A percentile compares a stretch with the other conserved stretches of the same genome.
phyloP scores from a whole-genome alignment of 2,329 filamentous ascomycete species.

The Chaetomium sp. region DNA sequence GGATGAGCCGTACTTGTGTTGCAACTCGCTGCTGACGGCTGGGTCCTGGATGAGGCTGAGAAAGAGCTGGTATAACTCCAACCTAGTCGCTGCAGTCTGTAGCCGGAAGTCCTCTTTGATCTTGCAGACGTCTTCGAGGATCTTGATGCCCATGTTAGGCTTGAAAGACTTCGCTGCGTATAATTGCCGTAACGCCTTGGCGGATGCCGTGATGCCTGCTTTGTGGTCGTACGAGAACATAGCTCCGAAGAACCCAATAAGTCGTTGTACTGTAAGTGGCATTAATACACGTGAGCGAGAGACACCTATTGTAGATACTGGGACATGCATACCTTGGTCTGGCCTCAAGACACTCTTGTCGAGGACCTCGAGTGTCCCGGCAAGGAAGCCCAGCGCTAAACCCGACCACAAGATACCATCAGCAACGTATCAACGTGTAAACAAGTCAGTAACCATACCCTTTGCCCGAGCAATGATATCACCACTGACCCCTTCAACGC shows the following conservation, averaged over 20 bases:
- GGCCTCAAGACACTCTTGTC: conserved; percentile 39
- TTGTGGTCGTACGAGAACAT: conserved; percentile 55
- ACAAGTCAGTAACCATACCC: conserved; percentile 28
- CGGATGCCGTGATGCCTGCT: conserved; percentile 50
- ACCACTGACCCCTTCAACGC: conserved; percentile 37
- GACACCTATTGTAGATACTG: neutral
- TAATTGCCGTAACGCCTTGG: conserved; percentile 46
- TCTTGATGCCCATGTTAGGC: conserved; percentile 40
- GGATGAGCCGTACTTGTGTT: conserved; percentile 37
- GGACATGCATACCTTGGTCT: conserved; percentile 39
- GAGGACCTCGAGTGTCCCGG: conserved; percentile 45
- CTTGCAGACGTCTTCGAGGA: conserved; percentile 43
- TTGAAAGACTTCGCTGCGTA: conserved; percentile 46
- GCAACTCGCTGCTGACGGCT: conserved; percentile 38
- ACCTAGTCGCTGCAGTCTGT: conserved; percentile 45
- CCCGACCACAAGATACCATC: neutral
- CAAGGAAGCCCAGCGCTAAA: conserved; percentile 50
- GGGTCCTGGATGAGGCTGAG: conserved; percentile 38
- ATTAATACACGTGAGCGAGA: neutral
- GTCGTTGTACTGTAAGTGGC: conserved; percentile 22
- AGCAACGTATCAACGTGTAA: neutral
- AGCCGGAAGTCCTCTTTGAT: conserved; percentile 52
- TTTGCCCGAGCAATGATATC: conserved; percentile 49
- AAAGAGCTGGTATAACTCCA: conserved; percentile 47
- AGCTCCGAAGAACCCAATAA: conserved; percentile 48